Percentiles rank a stretch among this genome's conserved stretches.
Conservation (phyloP, 768 basidiomycete genomes). For the Mycena capillaripes region DNA sequence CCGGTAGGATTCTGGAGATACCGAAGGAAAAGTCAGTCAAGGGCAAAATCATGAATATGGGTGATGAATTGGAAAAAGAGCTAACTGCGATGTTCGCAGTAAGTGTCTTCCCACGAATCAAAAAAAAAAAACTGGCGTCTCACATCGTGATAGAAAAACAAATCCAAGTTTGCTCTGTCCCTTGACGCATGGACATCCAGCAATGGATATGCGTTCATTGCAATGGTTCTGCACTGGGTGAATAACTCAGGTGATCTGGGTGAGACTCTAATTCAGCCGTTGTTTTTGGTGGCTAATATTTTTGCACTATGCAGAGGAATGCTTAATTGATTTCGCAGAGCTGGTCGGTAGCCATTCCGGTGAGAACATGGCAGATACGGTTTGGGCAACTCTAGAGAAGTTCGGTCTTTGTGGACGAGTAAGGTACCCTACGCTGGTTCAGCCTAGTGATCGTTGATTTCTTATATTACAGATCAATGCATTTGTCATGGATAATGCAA, state of each 20-base stretch:
- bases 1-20: not conserved
- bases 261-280: conserved; percentile 17
- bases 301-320: too few relatives aligned
- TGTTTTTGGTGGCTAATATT: not conserved
- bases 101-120: too few relatives aligned
- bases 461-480: not conserved
- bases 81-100: too few relatives aligned
- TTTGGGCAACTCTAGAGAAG: conserved; percentile 34
- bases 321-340: conserved; percentile 41
- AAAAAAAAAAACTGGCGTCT: not conserved
- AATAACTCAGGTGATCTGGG: conserved; percentile 40
- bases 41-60: not conserved
- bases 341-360: conserved; percentile 40
- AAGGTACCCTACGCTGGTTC: too few relatives aligned
- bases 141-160: not conserved
- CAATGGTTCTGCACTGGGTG: conserved; percentile 46
- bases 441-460: not conserved
- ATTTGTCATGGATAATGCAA: too few relatives aligned
- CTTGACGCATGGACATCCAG: conserved; percentile 48
- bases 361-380: conserved; percentile 38
- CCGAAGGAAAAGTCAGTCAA: not conserved
- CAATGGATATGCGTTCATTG: conserved; percentile 47
- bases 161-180: conserved; percentile 35
- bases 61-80: not conserved
- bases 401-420: conserved; percentile 26